phyloP scores from a whole-genome alignment of 768 basidiomycete genomes.

The Kwoniella newhampshirensis region DNA sequence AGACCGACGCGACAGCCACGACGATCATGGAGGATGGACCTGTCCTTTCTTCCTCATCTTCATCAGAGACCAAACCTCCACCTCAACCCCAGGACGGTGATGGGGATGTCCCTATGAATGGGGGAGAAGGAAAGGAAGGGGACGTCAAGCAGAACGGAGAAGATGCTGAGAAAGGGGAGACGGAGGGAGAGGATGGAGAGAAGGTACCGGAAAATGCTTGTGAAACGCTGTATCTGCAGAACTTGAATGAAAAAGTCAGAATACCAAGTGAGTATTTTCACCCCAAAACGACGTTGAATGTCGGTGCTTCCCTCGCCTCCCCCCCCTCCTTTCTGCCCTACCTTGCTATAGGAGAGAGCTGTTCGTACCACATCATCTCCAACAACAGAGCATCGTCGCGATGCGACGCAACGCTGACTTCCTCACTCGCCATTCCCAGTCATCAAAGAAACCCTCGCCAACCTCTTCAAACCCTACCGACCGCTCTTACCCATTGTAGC shows the following conservation, averaged over 20 bases:
- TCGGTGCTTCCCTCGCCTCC: no score
- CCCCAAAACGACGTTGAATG: no score
- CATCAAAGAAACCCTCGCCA: constrained; percentile 79
- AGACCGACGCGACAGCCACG: background rate
- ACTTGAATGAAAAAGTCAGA: constrained; percentile 79
- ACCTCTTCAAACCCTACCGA: constrained; percentile 90
- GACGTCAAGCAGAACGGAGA: background rate
- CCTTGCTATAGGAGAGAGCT: no score
- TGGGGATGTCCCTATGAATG: constrained; percentile 16
- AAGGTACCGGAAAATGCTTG: constrained; percentile 56
- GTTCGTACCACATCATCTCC: no score
- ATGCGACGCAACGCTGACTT: background rate
- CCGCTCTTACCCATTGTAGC: constrained; percentile 93
- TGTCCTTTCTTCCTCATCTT: no score
- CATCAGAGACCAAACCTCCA: constrained; percentile 2
- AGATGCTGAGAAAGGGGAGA: constrained; percentile 1
- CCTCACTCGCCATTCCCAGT: constrained; percentile 57
- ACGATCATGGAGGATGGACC: constrained; percentile 1
- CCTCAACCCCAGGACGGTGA: constrained; percentile 3
- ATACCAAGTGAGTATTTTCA: constrained; percentile 52
- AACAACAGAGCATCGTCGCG: background rate
- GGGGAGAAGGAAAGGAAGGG: background rate
- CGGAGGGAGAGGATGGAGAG: constrained; percentile 10
- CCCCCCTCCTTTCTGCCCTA: no score
- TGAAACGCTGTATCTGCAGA: constrained; percentile 93